A percentile compares a stretch with the other conserved stretches of the same genome.
Conservation (phyloP, 768 basidiomycete species). For the Stropharia rugosoannulata region DNA sequence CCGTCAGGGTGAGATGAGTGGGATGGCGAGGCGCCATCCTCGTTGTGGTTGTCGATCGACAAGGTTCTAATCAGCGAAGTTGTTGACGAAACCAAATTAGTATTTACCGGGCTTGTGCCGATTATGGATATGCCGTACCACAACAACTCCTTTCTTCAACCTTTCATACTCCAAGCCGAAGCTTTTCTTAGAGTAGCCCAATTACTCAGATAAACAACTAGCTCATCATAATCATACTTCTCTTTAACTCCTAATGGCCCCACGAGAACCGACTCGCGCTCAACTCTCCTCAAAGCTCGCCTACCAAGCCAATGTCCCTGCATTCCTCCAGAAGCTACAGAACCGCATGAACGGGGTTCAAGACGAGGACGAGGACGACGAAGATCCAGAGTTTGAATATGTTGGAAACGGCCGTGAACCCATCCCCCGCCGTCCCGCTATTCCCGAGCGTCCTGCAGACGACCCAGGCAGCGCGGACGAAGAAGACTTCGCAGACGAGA, state of each 20-base stretch:
- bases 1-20: conserved; percentile 21
- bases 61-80: background rate
- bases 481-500: conserved; percentile 66
- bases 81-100: background rate
- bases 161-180: background rate
- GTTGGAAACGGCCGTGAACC: conserved; percentile 69
- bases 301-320: conserved; percentile 59
- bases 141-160: background rate
- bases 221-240: background rate
- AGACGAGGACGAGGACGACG: conserved; percentile 47
- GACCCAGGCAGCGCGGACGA: conserved; percentile 69
- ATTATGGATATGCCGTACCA: background rate
- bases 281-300: conserved; percentile 72
- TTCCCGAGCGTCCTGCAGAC: conserved; percentile 64
- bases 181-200: too few relatives aligned
- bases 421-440: conserved; percentile 72
- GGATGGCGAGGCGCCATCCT: conserved; percentile 22
- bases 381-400: conserved; percentile 55
- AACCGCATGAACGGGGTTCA: conserved; percentile 55
- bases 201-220: background rate
- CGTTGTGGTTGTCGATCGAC: conserved; percentile 1
- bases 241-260: conserved; percentile 29
- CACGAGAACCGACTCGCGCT: conserved; percentile 66
- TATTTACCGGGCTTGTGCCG: background rate
- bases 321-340: conserved; percentile 67